These are phyloP conservation scores for Boeremia lycopersici DNA, from an alignment of 2,329 filamentous ascomycete species.

Conservation along the genomic window DNA sequence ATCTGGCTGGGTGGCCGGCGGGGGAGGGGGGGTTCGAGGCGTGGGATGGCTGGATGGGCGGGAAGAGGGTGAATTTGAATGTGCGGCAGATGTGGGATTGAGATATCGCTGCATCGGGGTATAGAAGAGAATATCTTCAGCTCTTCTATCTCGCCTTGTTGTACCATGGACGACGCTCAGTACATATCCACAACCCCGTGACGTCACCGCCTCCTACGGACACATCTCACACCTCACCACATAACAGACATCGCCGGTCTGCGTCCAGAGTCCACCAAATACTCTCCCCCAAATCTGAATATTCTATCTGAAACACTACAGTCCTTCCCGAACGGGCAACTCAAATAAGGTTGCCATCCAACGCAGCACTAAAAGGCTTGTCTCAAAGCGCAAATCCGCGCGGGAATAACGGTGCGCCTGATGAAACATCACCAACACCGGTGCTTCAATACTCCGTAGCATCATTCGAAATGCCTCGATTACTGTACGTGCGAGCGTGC, in stretches of 20 bases:
- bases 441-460: no score
- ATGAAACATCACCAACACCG: not conserved
- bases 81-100: conserved; percentile 81
- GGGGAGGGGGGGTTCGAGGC: conserved; percentile 60
- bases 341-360: conserved; percentile 37
- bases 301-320: not conserved
- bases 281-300: not conserved
- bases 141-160: no score
- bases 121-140: no score
- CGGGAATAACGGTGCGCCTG: conserved; percentile 9
- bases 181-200: not conserved
- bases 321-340: conserved; percentile 21
- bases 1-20: conserved; percentile 76
- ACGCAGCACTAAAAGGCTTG: conserved; percentile 45
- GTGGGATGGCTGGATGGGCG: conserved; percentile 87
- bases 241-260: no score
- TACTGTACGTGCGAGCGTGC: not conserved
- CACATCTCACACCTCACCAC: no score
- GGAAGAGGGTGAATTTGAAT: conserved; percentile 90
- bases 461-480: not conserved
- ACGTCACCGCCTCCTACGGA: not conserved
- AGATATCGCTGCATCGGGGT: not conserved
- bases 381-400: conserved; percentile 18
- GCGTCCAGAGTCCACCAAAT: not conserved
- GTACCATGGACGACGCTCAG: no score